Evolutionary conservation across 495 filamentous ascomycete species (phyloP).

Genomic region (Hypoxylon rickii): DNA sequence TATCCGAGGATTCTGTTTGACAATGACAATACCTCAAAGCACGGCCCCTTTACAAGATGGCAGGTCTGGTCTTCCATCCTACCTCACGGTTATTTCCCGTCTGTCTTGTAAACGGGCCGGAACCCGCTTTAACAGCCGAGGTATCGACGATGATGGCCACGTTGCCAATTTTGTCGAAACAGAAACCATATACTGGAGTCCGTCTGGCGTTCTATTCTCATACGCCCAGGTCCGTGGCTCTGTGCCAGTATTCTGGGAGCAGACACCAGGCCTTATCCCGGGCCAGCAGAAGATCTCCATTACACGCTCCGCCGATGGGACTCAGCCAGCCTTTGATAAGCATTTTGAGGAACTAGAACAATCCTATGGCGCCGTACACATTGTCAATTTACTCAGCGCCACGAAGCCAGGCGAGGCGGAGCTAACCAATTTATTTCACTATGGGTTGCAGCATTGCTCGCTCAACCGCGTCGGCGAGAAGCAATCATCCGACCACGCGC

Average conservation of each 20-base stretch:
- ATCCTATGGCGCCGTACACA: constrained; percentile 85
- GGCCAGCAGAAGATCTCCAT: constrained; percentile 94
- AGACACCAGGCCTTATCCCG: constrained; percentile 82
- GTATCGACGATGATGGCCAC: constrained; percentile 96
- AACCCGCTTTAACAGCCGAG: constrained; percentile 92
- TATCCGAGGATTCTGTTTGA: constrained; percentile 88
- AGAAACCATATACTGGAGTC: constrained; percentile 74
- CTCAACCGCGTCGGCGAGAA: constrained; percentile 56
- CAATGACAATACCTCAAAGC: constrained; percentile 73
- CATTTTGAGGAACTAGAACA: constrained; percentile 84
- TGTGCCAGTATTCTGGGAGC: constrained; percentile 97
- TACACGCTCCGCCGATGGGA: constrained; percentile 86
- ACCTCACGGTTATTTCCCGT: constrained; percentile 86
- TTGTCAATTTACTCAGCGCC: constrained; percentile 89
- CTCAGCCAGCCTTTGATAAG: constrained; percentile 92
- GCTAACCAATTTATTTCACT: constrained; percentile 74
- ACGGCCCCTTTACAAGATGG: constrained; percentile 59
- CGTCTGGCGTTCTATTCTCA: constrained; percentile 78
- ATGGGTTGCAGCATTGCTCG: constrained; percentile 72
- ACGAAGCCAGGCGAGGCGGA: constrained; percentile 83
- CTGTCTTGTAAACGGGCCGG: constrained; percentile 90
- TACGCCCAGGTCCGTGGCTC: constrained; percentile 92
- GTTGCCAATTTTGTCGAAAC: constrained; percentile 86
- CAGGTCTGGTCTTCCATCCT: constrained; percentile 74
- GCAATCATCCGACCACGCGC: constrained; percentile 62